These are phyloP conservation scores for Ascosphaera aggregata DNA, from an alignment of 2,329 filamentous ascomycete species.

Conservation along the genomic window DNA sequence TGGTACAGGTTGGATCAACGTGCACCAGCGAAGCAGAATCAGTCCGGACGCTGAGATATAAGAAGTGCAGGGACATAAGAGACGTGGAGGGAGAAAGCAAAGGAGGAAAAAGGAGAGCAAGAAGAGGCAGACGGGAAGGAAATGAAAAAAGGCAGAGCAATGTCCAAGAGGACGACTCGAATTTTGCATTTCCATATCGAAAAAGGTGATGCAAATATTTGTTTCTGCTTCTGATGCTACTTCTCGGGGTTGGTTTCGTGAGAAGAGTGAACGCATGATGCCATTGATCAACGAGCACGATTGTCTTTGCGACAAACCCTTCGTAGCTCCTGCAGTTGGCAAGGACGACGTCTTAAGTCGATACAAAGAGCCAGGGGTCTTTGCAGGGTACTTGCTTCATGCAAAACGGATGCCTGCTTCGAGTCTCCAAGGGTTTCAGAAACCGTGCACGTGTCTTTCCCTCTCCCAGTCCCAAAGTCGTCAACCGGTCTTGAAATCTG, in stretches of 20 bases:
- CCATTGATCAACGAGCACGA: not conserved
- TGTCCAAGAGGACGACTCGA: conserved; percentile 1
- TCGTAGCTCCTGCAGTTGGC: not conserved
- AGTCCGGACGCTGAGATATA: not conserved
- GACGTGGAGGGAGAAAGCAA: not conserved
- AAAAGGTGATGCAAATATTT: not conserved
- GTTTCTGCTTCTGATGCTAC: not conserved
- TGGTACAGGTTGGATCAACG: too few relatives aligned
- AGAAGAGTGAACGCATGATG: not conserved
- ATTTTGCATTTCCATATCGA: not conserved
- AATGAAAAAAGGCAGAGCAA: not conserved
- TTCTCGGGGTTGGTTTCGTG: not conserved
- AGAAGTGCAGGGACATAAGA: not conserved
- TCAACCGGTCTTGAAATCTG: not conserved
- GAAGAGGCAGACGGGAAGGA: not conserved
- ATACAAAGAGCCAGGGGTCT: not conserved
- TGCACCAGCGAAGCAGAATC: too few relatives aligned
- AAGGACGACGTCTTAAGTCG: not conserved
- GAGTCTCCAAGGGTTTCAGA: not conserved
- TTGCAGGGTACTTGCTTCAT: not conserved
- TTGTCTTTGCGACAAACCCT: not conserved
- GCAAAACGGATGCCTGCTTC: not conserved
- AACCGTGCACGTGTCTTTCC: not conserved
- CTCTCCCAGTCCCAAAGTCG: not conserved
- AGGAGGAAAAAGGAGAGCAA: not conserved